Evolutionary conservation across 805 yeast genomes (phyloP).

Genomic region (Pichia rugopelliculosa): DNA sequence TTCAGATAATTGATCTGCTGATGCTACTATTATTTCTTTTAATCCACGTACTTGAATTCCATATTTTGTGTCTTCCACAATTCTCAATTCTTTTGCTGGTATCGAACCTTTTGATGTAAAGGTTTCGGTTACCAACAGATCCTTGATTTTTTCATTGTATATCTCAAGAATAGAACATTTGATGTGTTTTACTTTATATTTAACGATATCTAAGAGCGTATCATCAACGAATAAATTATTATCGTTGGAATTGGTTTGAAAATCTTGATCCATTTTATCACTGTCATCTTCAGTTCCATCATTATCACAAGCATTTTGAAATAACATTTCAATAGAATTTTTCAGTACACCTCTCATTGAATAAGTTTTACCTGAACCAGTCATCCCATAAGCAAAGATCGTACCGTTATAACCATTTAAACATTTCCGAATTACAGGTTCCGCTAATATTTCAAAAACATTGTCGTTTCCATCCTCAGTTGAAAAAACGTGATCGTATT

Average conservation of each 20-base stretch:
- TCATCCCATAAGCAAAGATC: slow-evolving; percentile 90
- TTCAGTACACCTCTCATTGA: slow-evolving; percentile 82
- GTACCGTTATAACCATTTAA: slow-evolving; percentile 80
- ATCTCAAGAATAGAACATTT: slow-evolving; percentile 74
- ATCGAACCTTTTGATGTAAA: background rate
- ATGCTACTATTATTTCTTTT: slow-evolving; percentile 48
- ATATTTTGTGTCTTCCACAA: slow-evolving; percentile 65
- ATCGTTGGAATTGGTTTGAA: background rate
- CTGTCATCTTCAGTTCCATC: background rate
- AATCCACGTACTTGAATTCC: slow-evolving; percentile 77
- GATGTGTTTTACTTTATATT: slow-evolving; percentile 31
- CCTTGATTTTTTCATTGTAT: slow-evolving; percentile 81
- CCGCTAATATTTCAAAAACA: slow-evolving; percentile 54
- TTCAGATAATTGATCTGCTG: slow-evolving; percentile 52
- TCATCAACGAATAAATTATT: slow-evolving; percentile 21
- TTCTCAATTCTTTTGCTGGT: slow-evolving; percentile 46
- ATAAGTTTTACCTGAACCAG: slow-evolving; percentile 87
- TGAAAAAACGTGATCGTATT: slow-evolving; percentile 73
- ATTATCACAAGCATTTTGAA: slow-evolving; percentile 30
- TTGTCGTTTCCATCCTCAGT: slow-evolving; percentile 45
- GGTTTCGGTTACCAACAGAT: slow-evolving; percentile 39
- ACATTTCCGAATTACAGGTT: slow-evolving; percentile 44
- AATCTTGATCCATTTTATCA: slow-evolving; percentile 8
- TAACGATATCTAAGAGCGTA: background rate
- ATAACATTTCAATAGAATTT: slow-evolving; percentile 55